Conservation (phyloP, 75 land plant species). For the Picea sitchensis region DNA sequence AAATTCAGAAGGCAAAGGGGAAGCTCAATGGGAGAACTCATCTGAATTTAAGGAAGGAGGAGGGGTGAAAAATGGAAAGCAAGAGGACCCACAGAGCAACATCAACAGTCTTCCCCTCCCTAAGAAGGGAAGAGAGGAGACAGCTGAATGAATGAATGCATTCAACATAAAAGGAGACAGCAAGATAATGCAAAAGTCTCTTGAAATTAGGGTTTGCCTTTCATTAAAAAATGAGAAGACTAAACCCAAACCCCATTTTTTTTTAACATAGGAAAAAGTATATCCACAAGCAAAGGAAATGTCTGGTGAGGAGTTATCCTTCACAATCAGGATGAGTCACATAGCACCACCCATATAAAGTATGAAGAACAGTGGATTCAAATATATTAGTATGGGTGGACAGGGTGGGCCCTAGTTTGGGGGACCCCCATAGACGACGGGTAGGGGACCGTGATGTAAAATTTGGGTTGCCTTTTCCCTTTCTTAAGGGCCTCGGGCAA, state of each 20-base stretch:
- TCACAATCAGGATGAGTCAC: conserved; percentile 3
- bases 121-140: background rate
- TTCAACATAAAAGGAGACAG: conserved; percentile 7
- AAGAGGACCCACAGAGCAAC: background rate
- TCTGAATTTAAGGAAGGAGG: background rate
- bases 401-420: too few species aligned
- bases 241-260: too few species aligned
- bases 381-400: too few species aligned
- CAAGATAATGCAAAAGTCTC: background rate
- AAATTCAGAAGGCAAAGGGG: conserved; percentile 11
- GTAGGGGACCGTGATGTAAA: too few species aligned
- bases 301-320: background rate
- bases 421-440: too few species aligned
- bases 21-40: conserved; percentile 4
- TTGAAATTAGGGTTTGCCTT: background rate
- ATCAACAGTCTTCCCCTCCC: background rate
- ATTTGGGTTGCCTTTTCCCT: too few species aligned
- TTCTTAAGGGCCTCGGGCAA: too few species aligned
- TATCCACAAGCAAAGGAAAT: background rate
- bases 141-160: background rate
- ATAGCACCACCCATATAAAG: background rate
- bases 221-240: background rate
- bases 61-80: background rate
- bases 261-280: background rate
- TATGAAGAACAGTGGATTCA: too few species aligned